phyloP scores from a whole-genome alignment of 208 protist genomes.

The Trypanosoma grayi region DNA sequence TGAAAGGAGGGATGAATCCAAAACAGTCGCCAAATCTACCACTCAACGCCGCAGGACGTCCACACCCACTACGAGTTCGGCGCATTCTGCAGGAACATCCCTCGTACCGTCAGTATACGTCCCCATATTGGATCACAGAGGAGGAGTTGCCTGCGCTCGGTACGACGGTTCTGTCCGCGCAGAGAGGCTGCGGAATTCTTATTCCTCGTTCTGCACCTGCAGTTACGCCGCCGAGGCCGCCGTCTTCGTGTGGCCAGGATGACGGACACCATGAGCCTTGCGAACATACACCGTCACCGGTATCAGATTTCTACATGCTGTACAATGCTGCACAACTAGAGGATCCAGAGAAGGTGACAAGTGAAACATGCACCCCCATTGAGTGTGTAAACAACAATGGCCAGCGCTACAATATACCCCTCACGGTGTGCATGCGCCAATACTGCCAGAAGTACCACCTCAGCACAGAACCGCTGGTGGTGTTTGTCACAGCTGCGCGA shows the following conservation, averaged over 20 bases:
- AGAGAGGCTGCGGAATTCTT: slow-evolving; percentile 24
- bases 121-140: slow-evolving; percentile 37
- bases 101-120: slow-evolving; percentile 8
- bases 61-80: background rate
- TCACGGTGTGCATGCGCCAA: slow-evolving; percentile 46
- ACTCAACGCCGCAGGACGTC: slow-evolving; percentile 9
- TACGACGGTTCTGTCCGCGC: slow-evolving; percentile 24
- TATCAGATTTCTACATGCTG: slow-evolving; percentile 3
- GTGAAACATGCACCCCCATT: slow-evolving; percentile 3
- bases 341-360: slow-evolving; percentile 27
- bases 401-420: slow-evolving; percentile 30
- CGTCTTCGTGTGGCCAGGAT: background rate
- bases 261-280: background rate
- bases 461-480: slow-evolving; percentile 5
- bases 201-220: background rate
- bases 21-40: background rate
- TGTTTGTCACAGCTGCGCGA: slow-evolving; percentile 40
- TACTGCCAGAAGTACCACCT: slow-evolving; percentile 53
- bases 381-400: slow-evolving; percentile 36
- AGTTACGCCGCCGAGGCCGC: background rate
- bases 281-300: background rate
- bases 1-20: background rate
- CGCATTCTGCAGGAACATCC: slow-evolving; percentile 14
- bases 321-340: slow-evolving; percentile 60
- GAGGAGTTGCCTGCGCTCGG: slow-evolving; percentile 24